Evolutionary conservation across 768 basidiomycete genomes (phyloP), one percentile per base, ranked within the genome.

Genomic region (Termitomyces sp.): DNA sequence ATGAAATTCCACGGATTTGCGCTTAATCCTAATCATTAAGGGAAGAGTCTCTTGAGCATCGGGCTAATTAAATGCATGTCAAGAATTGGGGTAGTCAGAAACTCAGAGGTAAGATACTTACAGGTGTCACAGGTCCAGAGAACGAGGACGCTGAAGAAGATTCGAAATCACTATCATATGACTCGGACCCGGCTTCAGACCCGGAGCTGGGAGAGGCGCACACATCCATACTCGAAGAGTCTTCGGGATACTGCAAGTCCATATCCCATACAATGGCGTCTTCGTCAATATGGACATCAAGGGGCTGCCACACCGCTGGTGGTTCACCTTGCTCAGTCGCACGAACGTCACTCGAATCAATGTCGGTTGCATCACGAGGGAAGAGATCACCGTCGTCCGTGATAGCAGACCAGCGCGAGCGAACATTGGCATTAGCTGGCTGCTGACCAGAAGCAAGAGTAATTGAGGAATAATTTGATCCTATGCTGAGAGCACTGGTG

Each of bases 21-120:
- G 72, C 59, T 76, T 76, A 55, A 70, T 66, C 30, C 70, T 66
- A 49, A 69, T 66, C 59, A 64, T 61, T 28, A 71, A 37, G 11
- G 65, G 62, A 12, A 58, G 52, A 19, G 56, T 28, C 32, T 62
- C 59, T 17, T 64, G 59, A 27, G 12, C 43, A n/a, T 27, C 27
- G 7, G 56, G 50, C 56, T 57, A 7, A 37, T 37, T 37, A 11
- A 19, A 35, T 32, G 37, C 19, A 52, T 17, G n/a, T 32, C 54
- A n/a, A 46, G 52, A 55, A 30, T 19, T 48, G 28, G 28, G 8
- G 12, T n/a, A 17, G 10, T 40, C 40, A 56, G 16, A 42, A 35
- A 51, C 35, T 17, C 17, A 10, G 5, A 37, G 11, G 14, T 9
- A 14, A 32, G 35, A 28, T 51, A 60, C 70, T 59, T 43, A 72